Base-by-base conservation (phyloP, 306 rosid genomes). In the Biancaea sappan region DNA sequence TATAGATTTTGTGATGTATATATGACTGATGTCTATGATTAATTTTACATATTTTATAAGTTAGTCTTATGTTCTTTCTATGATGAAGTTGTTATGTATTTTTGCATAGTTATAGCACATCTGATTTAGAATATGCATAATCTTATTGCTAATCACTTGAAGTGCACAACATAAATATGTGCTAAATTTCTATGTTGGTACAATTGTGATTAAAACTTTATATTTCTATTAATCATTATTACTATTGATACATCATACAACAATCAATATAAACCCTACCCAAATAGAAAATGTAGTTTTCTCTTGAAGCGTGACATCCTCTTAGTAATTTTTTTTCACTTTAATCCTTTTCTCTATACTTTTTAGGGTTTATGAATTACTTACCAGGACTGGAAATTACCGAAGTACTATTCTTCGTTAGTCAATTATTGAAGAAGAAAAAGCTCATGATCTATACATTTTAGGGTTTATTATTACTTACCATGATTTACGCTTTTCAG, bases 251-350 rank as follows among this genome's bases (percentile, higher is more conserved):
- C n/a, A n/a, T n/a, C n/a, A n/a, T n/a, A n/a, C 35, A 9, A 16
- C 8, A 72, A 50, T 26, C 48, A 1, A 35, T 54, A 35, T 63
- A 57, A 72, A 31, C 34, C 32, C 51, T 24, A n/a, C 73, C 2
- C 61, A 60, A 41, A 82, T 44, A 22, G 24, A 22, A n/a, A 44
- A 54, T 24, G 28, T 78, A 46, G 32, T 34, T 70, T 73, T 67
- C 24, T n/a, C n/a, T n/a, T n/a, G n/a, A n/a, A n/a, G n/a, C n/a
- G n/a, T n/a, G n/a, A n/a, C n/a, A n/a, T n/a, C n/a, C n/a, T n/a
- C n/a, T n/a, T n/a, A n/a, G n/a, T n/a, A n/a, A n/a, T n/a, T n/a
- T n/a, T n/a, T n/a, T n/a, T n/a, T n/a, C n/a, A n/a, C n/a, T n/a
- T n/a, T n/a, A n/a, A n/a, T n/a, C n/a, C n/a, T n/a, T n/a, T n/a